Evolutionary conservation across 2,329 filamentous ascomycete genomes (phyloP), one percentile per base, ranked within the genome.

Genomic region (Cercospora sp.): DNA sequence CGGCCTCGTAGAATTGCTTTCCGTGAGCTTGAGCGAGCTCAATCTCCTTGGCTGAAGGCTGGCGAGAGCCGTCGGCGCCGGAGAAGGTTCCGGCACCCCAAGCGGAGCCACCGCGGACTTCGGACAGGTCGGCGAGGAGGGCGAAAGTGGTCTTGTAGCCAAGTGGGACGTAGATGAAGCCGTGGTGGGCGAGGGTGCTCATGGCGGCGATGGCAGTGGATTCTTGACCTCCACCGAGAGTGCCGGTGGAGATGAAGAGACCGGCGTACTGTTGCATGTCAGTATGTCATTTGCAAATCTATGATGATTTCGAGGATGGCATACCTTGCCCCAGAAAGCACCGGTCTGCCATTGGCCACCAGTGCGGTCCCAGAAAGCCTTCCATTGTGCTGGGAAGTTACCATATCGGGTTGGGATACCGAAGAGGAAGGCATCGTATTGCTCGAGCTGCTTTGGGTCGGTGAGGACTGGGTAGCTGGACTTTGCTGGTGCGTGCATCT

Each of bases 321-420:
- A 31, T 31, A 31, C 30, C 30, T 98, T 98, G 83, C 94, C 94
- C 74, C 75, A 78, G 75, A 71, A 78, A 33, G 84, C 88, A 71
- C 94, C 94, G 13, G 82, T 80, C 69, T 86, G 82, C 95, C 95
- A 98, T 81, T 95, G 91, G 74, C 87, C 85, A 77, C 94, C 94
- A 9, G 74, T 76, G 30, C 67, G 65, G 85, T 99, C 95, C 91
- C 93, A 96, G 86, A 93, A 94, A 51, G 88, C 78, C 86, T 95
- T 97, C 91, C 91, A 97, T 84, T 99, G 95, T 18, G 90, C 92
- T 60, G 94, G 94, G 87, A 97, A 97, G 88, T 96, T 98, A 76
- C 95, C 95, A 84, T 92, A 99, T 74, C 95, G 89, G 62, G 95
- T 99, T 68, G 95, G 95, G 80, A 98, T 95, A 73, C 95, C 95